Conservation (phyloP, 2,329 filamentous ascomycete genomes). For the Canariomyces notabilis region DNA sequence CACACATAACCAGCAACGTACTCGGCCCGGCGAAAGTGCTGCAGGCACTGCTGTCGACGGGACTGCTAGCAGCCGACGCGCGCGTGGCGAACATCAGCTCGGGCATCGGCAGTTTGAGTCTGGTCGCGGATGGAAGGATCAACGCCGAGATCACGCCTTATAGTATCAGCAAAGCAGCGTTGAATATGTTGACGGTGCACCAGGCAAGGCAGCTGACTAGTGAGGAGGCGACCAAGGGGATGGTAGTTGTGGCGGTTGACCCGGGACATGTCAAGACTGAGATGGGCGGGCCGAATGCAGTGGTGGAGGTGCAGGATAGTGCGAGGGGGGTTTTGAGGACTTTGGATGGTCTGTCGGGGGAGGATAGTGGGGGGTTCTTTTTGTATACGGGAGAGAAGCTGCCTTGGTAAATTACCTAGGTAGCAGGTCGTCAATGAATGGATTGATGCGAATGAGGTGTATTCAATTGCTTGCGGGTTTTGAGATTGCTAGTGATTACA, state of each 20-base stretch:
- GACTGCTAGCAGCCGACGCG: neutral
- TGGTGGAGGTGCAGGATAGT: slow-evolving; percentile 24
- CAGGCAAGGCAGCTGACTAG: slow-evolving; percentile 21
- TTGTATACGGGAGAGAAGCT: slow-evolving; percentile 13
- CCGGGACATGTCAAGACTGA: slow-evolving; percentile 32
- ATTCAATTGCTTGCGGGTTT: too few relatives aligned
- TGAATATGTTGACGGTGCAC: slow-evolving; percentile 31
- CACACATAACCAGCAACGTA: slow-evolving; percentile 42
- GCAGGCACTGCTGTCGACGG: slow-evolving; percentile 30
- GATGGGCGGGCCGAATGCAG: slow-evolving; percentile 28
- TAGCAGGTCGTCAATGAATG: neutral
- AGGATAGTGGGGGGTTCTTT: slow-evolving; percentile 26
- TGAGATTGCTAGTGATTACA: too few relatives aligned
- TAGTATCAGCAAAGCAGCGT: slow-evolving; percentile 27
- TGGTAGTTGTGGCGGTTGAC: slow-evolving; percentile 27
- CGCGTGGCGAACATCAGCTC: slow-evolving; percentile 7
- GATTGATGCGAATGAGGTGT: too few relatives aligned
- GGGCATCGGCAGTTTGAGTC: slow-evolving; percentile 5
- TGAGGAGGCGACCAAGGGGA: slow-evolving; percentile 9
- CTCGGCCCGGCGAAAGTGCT: slow-evolving; percentile 40
- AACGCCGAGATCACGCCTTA: slow-evolving; percentile 23
- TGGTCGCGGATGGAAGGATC: slow-evolving; percentile 1
- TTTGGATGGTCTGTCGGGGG: slow-evolving; percentile 61
- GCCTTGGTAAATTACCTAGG: slow-evolving; percentile 17
- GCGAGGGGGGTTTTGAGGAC: slow-evolving; percentile 52